Evolutionary conservation across 306 rosid genomes (phyloP).

Genomic region (Dalbergia cultrata): DNA sequence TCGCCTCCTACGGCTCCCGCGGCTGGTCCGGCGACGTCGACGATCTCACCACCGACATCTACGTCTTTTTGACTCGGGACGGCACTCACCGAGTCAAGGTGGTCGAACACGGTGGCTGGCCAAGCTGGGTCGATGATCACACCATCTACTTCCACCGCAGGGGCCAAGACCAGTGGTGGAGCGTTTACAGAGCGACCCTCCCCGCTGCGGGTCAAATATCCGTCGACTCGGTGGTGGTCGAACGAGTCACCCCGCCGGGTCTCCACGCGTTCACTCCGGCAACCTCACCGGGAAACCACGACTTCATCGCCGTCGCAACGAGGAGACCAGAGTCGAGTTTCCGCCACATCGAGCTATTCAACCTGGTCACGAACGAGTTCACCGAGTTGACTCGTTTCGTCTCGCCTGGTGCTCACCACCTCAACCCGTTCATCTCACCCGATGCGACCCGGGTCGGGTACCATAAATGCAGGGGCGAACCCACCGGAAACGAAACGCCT

Average conservation of each 20-base stretch:
- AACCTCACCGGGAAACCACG: conserved; percentile 70
- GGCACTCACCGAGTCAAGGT: conserved; percentile 73
- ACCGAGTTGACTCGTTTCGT: conserved; percentile 69
- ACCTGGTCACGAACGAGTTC: conserved; percentile 65
- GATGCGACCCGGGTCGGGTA: conserved; percentile 76
- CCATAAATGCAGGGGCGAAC: conserved; percentile 78
- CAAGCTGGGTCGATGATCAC: conserved; percentile 79
- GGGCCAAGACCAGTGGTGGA: conserved; percentile 83
- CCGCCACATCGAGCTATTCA: conserved; percentile 82
- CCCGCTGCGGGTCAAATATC: conserved; percentile 54
- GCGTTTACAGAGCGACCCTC: conserved; percentile 73
- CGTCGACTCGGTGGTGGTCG: conserved; percentile 54
- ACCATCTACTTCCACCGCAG: conserved; percentile 84
- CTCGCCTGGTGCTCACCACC: conserved; percentile 72
- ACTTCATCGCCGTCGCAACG: conserved; percentile 85
- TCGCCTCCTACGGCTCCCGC: conserved; percentile 73
- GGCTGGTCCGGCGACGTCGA: conserved; percentile 89
- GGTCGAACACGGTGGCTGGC: conserved; percentile 95
- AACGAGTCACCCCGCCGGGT: conserved; percentile 89
- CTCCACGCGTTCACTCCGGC: conserved; percentile 91
- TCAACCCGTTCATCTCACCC: conserved; percentile 86
- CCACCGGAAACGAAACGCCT: conserved; percentile 42
- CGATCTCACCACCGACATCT: conserved; percentile 83
- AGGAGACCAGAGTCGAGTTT: conserved; percentile 65
- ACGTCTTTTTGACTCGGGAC: conserved; percentile 72